phyloP scores from a whole-genome alignment of 2,329 filamentous ascomycete genomes.

The Penicillium sp. region DNA sequence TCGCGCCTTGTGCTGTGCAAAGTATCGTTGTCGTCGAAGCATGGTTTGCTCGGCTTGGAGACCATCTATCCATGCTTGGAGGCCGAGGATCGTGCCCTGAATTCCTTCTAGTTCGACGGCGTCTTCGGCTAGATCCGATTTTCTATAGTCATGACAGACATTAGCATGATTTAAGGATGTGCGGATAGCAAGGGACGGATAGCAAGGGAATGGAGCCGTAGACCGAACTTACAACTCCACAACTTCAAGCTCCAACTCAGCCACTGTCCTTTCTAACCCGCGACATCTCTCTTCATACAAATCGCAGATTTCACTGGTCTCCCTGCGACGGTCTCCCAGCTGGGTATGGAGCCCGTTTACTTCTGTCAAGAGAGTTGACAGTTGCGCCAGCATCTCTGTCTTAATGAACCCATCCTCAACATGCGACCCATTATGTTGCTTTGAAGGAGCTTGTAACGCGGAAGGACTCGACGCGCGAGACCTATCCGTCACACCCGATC shows the following conservation, averaged over 20 bases:
- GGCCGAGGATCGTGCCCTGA: conserved; percentile 35
- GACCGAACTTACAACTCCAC: conserved; percentile 52
- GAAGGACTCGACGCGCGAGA: not conserved
- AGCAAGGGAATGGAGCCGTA: not conserved
- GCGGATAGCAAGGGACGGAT: too few species aligned
- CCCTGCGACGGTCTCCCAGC: conserved; percentile 27
- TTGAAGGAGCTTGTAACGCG: not conserved
- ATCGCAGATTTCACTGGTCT: conserved; percentile 59
- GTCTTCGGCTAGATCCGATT: conserved; percentile 33
- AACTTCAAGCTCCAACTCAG: conserved; percentile 60
- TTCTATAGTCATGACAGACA: conserved; percentile 13
- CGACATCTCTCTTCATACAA: conserved; percentile 60
- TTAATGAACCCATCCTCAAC: conserved; percentile 1
- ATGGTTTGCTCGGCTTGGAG: conserved; percentile 24
- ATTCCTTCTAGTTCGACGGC: conserved; percentile 36
- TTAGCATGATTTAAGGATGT: not conserved
- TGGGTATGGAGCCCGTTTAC: conserved; percentile 26
- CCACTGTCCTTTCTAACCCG: conserved; percentile 57
- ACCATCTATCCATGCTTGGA: conserved; percentile 33
- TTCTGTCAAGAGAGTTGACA: conserved; percentile 26
- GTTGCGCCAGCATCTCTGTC: conserved; percentile 14
- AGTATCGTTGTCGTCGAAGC: conserved; percentile 1
- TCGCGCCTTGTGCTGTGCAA: conserved; percentile 13
- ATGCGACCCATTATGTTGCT: not conserved
- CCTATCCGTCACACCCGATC: not conserved